Base-by-base conservation (phyloP, 768 basidiomycete genomes). In the Collybia sp. region DNA sequence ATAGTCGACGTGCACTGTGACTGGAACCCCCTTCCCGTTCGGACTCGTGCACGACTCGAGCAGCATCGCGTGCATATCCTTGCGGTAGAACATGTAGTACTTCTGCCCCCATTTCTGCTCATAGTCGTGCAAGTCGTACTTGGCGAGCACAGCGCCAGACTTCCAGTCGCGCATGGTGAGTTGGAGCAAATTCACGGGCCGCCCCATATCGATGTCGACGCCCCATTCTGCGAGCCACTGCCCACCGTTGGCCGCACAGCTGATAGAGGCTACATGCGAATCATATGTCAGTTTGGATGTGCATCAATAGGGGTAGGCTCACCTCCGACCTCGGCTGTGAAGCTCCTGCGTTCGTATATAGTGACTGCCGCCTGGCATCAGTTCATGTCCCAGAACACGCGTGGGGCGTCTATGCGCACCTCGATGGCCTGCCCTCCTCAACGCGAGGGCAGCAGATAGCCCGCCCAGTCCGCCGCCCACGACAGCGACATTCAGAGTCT, bases 131-230 rank as follows among this genome's bases (percentile, higher is more conserved):
- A 65, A 51, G 42, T 62, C 57, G 46, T 64, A 65, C 34, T 60
- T 52, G 25, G 61, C 62, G 34, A 58, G 57, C 16, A 65, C 53
- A 20, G 53, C 52, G 13, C 64, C 64, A 18, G 62, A 63, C 43
- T 62, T 59, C 64, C 64, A 65, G 39, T 65, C 64, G 12, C 64
- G 56, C 64, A 65, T 65, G 33, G 58, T 56, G 16, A 65, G 55
- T 41, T 65, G 60, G 61, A 57, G 55, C 56, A 64, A 48, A 19
- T 58, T 45, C 17, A 65, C 56, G 15, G 64, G 64, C 30, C 58
- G 60, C 62, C 61, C 62, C 8, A 52, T 51, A 1, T 57, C 46
- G 47, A 65, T 58, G 36, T 64, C 60, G 33, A 65, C 58, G 3
- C 56, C 58, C 64, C 64, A 65, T 45, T 65, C 62, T 18, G 58